A percentile compares a stretch with the other conserved stretches of the same genome.
These are phyloP conservation scores for Boehmeria nivea DNA, from an alignment of 306 rosid species.

Conservation along the genomic window DNA sequence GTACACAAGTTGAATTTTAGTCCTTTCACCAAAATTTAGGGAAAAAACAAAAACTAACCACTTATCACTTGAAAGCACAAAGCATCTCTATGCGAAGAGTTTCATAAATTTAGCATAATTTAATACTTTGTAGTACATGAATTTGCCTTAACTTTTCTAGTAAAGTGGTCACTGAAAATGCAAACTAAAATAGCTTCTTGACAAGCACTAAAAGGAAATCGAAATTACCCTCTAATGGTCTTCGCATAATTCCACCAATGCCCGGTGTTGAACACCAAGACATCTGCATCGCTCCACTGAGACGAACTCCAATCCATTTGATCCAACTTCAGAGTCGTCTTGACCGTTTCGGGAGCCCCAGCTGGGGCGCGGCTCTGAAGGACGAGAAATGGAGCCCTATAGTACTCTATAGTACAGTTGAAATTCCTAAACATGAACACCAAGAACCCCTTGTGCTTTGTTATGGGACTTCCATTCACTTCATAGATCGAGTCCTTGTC, in stretches of 20 bases:
- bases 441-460: constrained; percentile 88
- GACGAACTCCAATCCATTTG: constrained; percentile 77
- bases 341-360: constrained; percentile 29
- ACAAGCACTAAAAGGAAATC: neutral
- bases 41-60: no score
- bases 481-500: constrained; percentile 68
- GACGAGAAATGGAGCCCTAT: constrained; percentile 82
- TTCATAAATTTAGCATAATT: no score
- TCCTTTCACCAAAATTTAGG: no score
- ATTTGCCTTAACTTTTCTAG: no score
- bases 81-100: no score
- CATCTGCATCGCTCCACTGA: constrained; percentile 75
- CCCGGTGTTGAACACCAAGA: constrained; percentile 72
- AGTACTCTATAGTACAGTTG: constrained; percentile 80
- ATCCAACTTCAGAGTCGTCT: constrained; percentile 64
- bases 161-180: no score
- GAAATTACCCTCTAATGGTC: constrained; percentile 66
- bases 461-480: constrained; percentile 85
- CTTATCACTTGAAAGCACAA: no score
- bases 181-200: neutral
- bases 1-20: constrained; percentile 9
- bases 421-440: constrained; percentile 65
- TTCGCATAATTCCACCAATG: constrained; percentile 92
- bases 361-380: constrained; percentile 66
- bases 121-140: no score